A percentile compares a stretch with the other conserved stretches of the same genome.
phyloP scores from a whole-genome alignment of 495 filamentous ascomycete species.

The Penicillium parvum region DNA sequence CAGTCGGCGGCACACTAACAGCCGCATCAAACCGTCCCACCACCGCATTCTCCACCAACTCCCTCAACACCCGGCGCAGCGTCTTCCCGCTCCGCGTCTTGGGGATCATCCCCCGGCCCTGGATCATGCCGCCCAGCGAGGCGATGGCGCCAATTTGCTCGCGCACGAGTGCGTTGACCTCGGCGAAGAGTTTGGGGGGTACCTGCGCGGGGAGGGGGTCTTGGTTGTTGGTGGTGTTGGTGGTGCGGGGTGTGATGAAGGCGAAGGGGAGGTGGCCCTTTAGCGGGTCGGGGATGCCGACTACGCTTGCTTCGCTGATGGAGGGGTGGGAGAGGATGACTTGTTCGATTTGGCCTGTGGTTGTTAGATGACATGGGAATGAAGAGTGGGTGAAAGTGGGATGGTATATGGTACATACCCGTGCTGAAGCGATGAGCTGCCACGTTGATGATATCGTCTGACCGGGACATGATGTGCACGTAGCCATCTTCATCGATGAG shows the following conservation, averaged over 20 bases:
- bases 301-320: conserved; percentile 77
- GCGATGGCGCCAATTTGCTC: conserved; percentile 86
- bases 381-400: background rate
- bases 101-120: conserved; percentile 84
- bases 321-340: conserved; percentile 74
- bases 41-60: conserved; percentile 65
- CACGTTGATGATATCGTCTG: conserved; percentile 93
- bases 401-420: conserved; percentile 45
- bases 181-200: conserved; percentile 50
- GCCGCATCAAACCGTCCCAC: conserved; percentile 47
- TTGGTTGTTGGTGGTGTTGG: conserved; percentile 14
- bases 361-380: background rate
- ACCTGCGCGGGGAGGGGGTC: conserved; percentile 35
- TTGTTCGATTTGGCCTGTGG: conserved; percentile 77
- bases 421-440: conserved; percentile 90
- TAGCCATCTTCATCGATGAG: conserved; percentile 79
- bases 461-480: conserved; percentile 78
- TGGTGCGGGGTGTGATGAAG: conserved; percentile 57
- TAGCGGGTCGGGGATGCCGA: conserved; percentile 76
- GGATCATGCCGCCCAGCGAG: conserved; percentile 75
- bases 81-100: conserved; percentile 90
- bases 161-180: conserved; percentile 63
- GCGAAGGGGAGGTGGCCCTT: conserved; percentile 93
- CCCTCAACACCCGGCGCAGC: conserved; percentile 70
- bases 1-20: conserved; percentile 55